A percentile compares a stretch with the other conserved stretches of the same genome.
phyloP scores from a whole-genome alignment of 139 green algal species.

The Nannochloris sp. region DNA sequence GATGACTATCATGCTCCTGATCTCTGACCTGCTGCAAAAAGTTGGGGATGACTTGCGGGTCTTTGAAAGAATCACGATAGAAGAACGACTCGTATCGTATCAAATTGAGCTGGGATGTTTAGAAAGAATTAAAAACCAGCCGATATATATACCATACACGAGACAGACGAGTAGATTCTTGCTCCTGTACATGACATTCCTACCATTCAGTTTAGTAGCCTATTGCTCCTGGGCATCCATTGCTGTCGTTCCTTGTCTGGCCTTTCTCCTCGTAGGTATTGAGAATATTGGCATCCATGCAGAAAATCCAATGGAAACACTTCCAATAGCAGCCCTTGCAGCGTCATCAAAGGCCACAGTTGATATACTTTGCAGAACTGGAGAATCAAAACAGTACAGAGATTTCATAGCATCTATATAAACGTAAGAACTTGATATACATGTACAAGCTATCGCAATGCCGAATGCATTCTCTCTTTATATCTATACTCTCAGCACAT shows the following conservation, averaged over 20 bases:
- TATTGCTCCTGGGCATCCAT: constrained; percentile 10
- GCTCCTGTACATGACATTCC: constrained; percentile 52
- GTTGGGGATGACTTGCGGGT: constrained; percentile 33
- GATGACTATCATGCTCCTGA: constrained; percentile 8
- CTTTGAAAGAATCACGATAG: constrained; percentile 6
- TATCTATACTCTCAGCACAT: too few relatives aligned
- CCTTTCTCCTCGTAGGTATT: constrained; percentile 23
- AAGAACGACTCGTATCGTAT: constrained; percentile 10
- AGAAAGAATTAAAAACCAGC: constrained; percentile 17
- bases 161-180: constrained; percentile 63
- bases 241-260: neutral
- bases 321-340: constrained; percentile 48
- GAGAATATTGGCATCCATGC: constrained; percentile 25
- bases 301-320: constrained; percentile 19
- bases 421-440: neutral
- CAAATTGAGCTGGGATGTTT: constrained; percentile 9
- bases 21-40: constrained; percentile 37
- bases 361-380: constrained; percentile 5
- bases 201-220: constrained; percentile 43
- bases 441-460: too few relatives aligned
- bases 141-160: constrained; percentile 20
- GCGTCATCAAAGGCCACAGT: constrained; percentile 14
- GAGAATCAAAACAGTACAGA: too few relatives aligned
- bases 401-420: neutral
- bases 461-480: too few relatives aligned